Evolutionary conservation across 441 rosid species (phyloP), one percentile per base, ranked within the genome.

Genomic region (Erodium texanum): DNA sequence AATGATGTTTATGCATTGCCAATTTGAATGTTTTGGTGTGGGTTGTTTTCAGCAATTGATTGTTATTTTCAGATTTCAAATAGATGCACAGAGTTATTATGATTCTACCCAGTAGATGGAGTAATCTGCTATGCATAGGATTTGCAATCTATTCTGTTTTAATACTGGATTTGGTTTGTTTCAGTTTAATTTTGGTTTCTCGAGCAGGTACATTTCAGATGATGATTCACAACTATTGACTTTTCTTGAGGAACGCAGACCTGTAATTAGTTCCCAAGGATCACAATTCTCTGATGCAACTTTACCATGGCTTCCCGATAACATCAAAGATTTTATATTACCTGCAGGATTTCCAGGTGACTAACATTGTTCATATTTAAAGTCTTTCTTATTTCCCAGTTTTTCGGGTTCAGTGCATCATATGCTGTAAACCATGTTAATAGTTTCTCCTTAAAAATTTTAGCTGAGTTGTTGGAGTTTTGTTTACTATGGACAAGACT

Each of bases 281-380:
- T 79, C 74, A 7, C 59, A 73, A 70, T 52, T 77, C 32, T 78
- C 84, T 18, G 83, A 74, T 27, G 58, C 78, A 12, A 71, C 62
- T 9, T 73, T 83, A n/a, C 77, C 87, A 0, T 86, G 86, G 96
- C 82, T 89, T 72, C 97, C 96, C 2, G 77, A 73, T 76, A 22
- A 65, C 45, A 74, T 93, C 67, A 86, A 81, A 78, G 87, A 76
- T 71, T 93, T 93, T 77, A 66, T 88, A 71, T 81, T 93, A 20
- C 99, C 99, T 62, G 80, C 89, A 0, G 96, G 96, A 73, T 91
- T 87, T 74, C 96, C 97, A 72, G 99, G 96, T 93, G 58, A 77
- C 18, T 59, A 38, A 23, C 32, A n/a, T 69, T 3, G 62, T 38
- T 52, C 62, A 24, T 24, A 16, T 65, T 15, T 65, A 9, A 38